Conservation (phyloP, 2,329 filamentous ascomycete genomes). For the Teratosphaeria nubilosa region DNA sequence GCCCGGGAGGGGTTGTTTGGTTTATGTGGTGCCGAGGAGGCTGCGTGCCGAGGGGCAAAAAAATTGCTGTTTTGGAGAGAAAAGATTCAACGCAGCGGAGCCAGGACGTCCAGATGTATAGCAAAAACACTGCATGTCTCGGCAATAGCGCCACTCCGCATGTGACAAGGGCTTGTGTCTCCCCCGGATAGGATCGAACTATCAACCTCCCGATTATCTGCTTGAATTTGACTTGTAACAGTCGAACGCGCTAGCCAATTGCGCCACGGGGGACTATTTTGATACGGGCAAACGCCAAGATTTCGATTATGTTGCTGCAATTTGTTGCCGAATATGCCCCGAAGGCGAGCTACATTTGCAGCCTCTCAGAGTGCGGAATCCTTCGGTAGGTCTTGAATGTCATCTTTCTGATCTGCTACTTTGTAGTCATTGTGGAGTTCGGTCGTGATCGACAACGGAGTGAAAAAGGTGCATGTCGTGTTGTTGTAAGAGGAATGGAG, state of each 20-base stretch:
- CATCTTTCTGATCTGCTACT: too few species aligned
- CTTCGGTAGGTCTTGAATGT: too few species aligned
- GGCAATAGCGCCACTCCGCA: too few species aligned
- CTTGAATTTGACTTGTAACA: not conserved
- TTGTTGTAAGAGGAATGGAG: not conserved
- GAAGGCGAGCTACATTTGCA: too few species aligned
- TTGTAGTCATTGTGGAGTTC: too few species aligned
- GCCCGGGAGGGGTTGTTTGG: not conserved
- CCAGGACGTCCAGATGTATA: not conserved
- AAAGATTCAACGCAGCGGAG: not conserved
- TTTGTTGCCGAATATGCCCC: not conserved
- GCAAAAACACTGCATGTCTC: not conserved
- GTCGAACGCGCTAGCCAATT: conserved; percentile 6
- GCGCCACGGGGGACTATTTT: not conserved
- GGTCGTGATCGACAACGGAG: too few species aligned
- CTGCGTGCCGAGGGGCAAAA: not conserved
- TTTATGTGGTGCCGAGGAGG: not conserved
- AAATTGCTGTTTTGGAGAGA: not conserved
- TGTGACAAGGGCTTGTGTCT: too few species aligned
- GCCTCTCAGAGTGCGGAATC: too few species aligned
- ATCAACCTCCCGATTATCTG: conserved; percentile 4
- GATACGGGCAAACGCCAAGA: not conserved
- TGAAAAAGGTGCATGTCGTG: not conserved
- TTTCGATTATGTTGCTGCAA: not conserved
- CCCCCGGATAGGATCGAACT: conserved; percentile 6